These are phyloP conservation scores for Cladobotryum mycophilum DNA, from an alignment of 2,329 filamentous ascomycete genomes.

Conservation along the genomic window DNA sequence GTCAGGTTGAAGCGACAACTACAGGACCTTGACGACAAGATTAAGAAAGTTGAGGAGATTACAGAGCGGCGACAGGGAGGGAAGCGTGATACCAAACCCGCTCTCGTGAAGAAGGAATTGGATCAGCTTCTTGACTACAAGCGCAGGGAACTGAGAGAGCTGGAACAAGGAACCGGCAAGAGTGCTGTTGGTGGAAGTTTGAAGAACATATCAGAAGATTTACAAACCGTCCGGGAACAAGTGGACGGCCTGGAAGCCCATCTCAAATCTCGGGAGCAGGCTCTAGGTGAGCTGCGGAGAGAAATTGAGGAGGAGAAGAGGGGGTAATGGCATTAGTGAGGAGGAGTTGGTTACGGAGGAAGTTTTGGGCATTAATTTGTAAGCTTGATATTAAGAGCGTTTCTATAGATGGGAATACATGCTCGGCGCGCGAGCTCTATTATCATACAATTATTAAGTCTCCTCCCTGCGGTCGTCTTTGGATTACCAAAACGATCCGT, in stretches of 20 bases:
- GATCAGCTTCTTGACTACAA: slow-evolving; percentile 96
- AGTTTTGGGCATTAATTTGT: slow-evolving; percentile 7
- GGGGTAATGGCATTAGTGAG: slow-evolving; percentile 31
- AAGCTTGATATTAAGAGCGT: slow-evolving; percentile 14
- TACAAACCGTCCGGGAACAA: slow-evolving; percentile 88
- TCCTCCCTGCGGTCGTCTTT: too few relatives aligned
- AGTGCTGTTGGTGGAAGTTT: slow-evolving; percentile 64
- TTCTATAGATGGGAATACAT: background rate
- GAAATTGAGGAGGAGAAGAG: slow-evolving; percentile 85
- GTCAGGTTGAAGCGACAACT: slow-evolving; percentile 91
- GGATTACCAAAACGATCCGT: slow-evolving; percentile 40
- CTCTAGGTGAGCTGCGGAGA: slow-evolving; percentile 67
- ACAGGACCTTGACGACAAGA: slow-evolving; percentile 79
- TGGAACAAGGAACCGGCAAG: slow-evolving; percentile 66
- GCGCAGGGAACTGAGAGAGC: slow-evolving; percentile 66
- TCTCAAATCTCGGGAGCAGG: slow-evolving; percentile 66
- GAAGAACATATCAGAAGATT: slow-evolving; percentile 75
- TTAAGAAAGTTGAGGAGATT: slow-evolving; percentile 71
- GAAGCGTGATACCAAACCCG: slow-evolving; percentile 73
- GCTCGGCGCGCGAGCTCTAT: background rate
- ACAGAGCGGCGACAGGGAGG: slow-evolving; percentile 57
- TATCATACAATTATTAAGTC: background rate
- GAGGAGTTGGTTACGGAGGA: background rate
- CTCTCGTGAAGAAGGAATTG: slow-evolving; percentile 87
- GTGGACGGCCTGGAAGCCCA: slow-evolving; percentile 85